Base-by-base conservation (phyloP, 164 flowering plant species). In the Tetrastigma voinierianum region DNA sequence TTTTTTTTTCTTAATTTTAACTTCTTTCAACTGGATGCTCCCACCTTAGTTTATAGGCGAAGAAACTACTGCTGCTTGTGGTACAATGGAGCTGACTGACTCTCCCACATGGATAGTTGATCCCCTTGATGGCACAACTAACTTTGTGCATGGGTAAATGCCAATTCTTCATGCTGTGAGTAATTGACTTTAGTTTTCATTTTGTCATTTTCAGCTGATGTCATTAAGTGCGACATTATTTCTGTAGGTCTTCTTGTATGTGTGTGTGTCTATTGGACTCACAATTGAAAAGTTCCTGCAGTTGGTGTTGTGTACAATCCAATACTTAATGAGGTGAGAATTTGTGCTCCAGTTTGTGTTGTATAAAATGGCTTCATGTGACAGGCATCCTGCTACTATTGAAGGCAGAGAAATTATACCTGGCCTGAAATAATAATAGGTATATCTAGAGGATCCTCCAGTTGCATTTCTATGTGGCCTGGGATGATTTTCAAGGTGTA, bases 81-180 rank as follows among this genome's bases (percentile, higher is more conserved):
- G 99, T 55, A 61, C 61, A 56, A 69, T 83, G 3, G 95, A 89
- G 71, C 80, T 93, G 74, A 90, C 96, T 19, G 93, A 90, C 74
- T 82, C 88, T 14, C 99, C 99, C 17, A 96, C 97, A 1, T 96
- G 99, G 99, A 89, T 96, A 51, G 97, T 96, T 55, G 99, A 96
- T 72, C 99, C 99, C 10, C 85, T 96, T 54, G 99, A 96, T 79
- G 99, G 99, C 63, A 96, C 99, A 4, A 93, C 97, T 10, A 96
- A 96, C 70, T 96, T 96, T 77, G 97, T 96, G 61, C 99, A 96
- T 75, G 96, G 99, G 99, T 87, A 76, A 66, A 49, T 23, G 43
- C 18, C 16, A 57, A 7, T 4, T 62, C 46, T 15, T 66, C 56
- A 21, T 65, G 6, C 64, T 66, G 23, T 61, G 3, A 13, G 7